Percentiles rank a stretch among this genome's conserved stretches.
Evolutionary conservation across 257 asterid genomes (phyloP).

Genomic region (Buddleja alternifolia): DNA sequence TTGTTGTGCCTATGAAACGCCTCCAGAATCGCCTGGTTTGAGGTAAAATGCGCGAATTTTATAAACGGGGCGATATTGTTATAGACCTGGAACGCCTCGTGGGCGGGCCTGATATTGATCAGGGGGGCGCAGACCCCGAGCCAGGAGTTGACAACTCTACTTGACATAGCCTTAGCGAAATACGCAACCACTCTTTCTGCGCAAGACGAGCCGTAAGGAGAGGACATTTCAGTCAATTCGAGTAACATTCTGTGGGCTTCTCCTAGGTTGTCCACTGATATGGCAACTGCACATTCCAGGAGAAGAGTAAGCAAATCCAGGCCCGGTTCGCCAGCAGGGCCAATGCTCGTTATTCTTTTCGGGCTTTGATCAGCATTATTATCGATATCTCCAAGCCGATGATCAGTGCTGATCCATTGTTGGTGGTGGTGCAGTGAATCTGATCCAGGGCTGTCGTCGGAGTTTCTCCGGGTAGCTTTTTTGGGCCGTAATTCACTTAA

Average conservation of each 20-base stretch:
- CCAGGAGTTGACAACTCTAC: conserved; percentile 81
- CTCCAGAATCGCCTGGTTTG: conserved; percentile 81
- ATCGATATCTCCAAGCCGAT: conserved; percentile 11
- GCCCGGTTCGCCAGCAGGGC: conserved; percentile 41
- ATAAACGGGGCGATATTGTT: conserved; percentile 69
- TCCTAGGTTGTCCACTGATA: conserved; percentile 69
- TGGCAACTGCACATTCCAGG: conserved; percentile 77
- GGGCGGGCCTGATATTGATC: conserved; percentile 42
- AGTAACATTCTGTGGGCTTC: conserved; percentile 80
- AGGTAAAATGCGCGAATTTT: conserved; percentile 76
- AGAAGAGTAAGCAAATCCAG: conserved; percentile 51
- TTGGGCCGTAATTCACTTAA: conserved; percentile 44
- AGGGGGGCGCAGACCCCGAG: conserved; percentile 63
- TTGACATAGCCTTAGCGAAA: conserved; percentile 73
- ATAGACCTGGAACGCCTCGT: conserved; percentile 61
- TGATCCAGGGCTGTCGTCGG: conserved; percentile 33
- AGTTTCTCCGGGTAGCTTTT: conserved; percentile 36
- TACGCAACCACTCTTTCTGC: conserved; percentile 77
- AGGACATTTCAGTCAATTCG: conserved; percentile 63
- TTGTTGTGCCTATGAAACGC: conserved; percentile 51
- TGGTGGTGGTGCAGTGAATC: background rate
- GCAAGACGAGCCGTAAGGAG: conserved; percentile 57
- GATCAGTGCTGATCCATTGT: conserved; percentile 16
- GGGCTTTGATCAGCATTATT: background rate
- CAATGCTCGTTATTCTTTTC: conserved; percentile 16